Evolutionary conservation across 2,329 filamentous ascomycete genomes (phyloP).

Genomic region (Beauveria pseudobassiana): DNA sequence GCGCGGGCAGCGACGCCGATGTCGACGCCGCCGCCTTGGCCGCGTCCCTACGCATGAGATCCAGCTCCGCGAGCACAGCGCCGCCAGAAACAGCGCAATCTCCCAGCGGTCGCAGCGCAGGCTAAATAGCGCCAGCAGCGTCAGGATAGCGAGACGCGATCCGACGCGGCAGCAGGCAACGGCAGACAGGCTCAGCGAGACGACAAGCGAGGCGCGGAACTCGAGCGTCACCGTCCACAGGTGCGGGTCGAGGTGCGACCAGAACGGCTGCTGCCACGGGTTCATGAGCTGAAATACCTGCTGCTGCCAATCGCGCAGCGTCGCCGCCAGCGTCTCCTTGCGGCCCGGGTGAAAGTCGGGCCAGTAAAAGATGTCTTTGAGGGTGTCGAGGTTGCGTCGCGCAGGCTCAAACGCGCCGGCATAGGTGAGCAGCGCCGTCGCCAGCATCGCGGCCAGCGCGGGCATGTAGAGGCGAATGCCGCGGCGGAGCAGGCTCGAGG

Average conservation of each 20-base stretch:
- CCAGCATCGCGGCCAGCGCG: neutral
- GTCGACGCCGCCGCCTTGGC: neutral
- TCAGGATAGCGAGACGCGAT: neutral
- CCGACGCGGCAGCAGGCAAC: neutral
- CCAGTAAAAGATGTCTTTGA: neutral
- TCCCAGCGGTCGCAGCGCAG: conserved; percentile 7
- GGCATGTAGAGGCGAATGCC: neutral
- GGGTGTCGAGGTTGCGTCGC: neutral
- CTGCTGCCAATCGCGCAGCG: neutral
- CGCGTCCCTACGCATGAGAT: neutral
- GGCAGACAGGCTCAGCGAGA: neutral
- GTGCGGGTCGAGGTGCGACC: conserved; percentile 7
- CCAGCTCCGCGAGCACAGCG: neutral
- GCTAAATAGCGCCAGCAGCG: neutral
- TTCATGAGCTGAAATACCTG: neutral
- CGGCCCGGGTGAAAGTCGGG: conserved; percentile 5
- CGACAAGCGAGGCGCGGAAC: conserved; percentile 5
- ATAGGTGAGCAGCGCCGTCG: neutral
- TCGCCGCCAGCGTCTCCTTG: neutral
- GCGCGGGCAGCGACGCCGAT: neutral
- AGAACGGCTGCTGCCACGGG: neutral
- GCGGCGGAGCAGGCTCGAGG: neutral
- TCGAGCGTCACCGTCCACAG: conserved; percentile 10
- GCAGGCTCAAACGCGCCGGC: conserved; percentile 1
- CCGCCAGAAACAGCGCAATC: conserved; percentile 1